Evolutionary conservation across 129 eudicot genomes (phyloP), one percentile per base, ranked within the genome.

Genomic region (Flaveria sonorensis): DNA sequence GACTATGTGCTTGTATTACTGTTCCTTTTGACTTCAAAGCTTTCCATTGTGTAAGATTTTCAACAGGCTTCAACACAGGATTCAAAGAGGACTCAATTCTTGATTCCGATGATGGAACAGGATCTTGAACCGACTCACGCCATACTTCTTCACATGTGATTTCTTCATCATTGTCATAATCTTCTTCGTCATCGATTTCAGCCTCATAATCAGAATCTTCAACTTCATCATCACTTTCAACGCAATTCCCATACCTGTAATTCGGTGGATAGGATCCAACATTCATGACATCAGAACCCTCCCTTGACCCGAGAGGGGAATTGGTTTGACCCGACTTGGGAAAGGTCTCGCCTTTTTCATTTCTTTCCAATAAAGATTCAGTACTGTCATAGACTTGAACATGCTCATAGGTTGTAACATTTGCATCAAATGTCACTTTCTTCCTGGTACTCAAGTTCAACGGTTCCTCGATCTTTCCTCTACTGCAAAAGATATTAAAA

Each of bases 41-140:
- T 80, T 94, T 94, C 97, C 97, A 95, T 74, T 95, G 99, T 42
- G 92, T 61, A 59, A 88, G 85, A 64, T 89, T 95, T 89, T 89
- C 96, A 1, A 91, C 92, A 6, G 99, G 97, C n/a, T 86, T 94
- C 61, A 94, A 83, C 57, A 94, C 98, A 0, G 97, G 84, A 72
- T 85, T 61, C 40, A 61, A 70, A 74, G 77, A 51, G 2, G 63
- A 75, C 55, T 76, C 85, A 2, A 77, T 66, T 70, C 77, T 74
- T 30, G 91, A 89, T 65, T 86, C 93, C 74, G 65, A 60, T 19
- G 88, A 81, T 77, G 70, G 83, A 75, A 83, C 24, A 18, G 81
- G 60, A 81, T 84, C 0, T 3, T 2, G 30, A 28, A 2, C 4
- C 6, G 92, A 79, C 76, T 91, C 92, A 0, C 90, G 75, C 86